Evolutionary conservation across 768 basidiomycete genomes (phyloP).

Genomic region (Mycena metata): DNA sequence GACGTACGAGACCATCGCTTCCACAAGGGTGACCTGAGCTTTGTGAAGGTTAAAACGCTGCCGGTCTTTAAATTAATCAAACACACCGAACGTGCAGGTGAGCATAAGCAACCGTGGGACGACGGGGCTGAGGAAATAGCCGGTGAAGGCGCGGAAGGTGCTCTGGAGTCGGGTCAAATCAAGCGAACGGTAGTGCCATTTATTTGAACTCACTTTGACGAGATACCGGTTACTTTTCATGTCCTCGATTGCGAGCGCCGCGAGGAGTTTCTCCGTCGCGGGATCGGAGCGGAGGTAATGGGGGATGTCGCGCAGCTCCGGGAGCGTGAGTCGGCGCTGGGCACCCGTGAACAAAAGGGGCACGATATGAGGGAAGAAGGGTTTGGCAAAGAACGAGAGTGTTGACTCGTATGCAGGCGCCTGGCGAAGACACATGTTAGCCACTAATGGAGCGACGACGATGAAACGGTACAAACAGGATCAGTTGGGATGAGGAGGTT

Average conservation of each 20-base stretch:
- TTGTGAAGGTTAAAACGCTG: too few species aligned
- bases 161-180: conserved; percentile 1
- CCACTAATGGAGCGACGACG: background rate
- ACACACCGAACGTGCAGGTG: conserved; percentile 17
- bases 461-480: conserved; percentile 17
- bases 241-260: conserved; percentile 20
- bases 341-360: conserved; percentile 19
- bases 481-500: conserved; percentile 18
- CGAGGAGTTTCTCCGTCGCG: conserved; percentile 26
- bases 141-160: conserved; percentile 15
- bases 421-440: background rate
- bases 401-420: conserved; percentile 29
- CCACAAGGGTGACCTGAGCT: conserved; percentile 29
- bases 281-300: conserved; percentile 18
- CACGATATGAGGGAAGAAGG: conserved; percentile 29
- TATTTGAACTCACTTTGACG: background rate
- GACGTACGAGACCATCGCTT: conserved; percentile 18
- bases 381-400: conserved; percentile 28
- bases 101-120: conserved; percentile 16
- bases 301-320: conserved; percentile 28
- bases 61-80: background rate
- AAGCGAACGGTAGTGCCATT: conserved; percentile 14
- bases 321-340: conserved; percentile 16
- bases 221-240: conserved; percentile 13
- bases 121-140: conserved; percentile 20